Evolutionary conservation across 495 filamentous ascomycete species (phyloP), one percentile per base, ranked within the genome.

Genomic region (Penicillium egyptiacum): DNA sequence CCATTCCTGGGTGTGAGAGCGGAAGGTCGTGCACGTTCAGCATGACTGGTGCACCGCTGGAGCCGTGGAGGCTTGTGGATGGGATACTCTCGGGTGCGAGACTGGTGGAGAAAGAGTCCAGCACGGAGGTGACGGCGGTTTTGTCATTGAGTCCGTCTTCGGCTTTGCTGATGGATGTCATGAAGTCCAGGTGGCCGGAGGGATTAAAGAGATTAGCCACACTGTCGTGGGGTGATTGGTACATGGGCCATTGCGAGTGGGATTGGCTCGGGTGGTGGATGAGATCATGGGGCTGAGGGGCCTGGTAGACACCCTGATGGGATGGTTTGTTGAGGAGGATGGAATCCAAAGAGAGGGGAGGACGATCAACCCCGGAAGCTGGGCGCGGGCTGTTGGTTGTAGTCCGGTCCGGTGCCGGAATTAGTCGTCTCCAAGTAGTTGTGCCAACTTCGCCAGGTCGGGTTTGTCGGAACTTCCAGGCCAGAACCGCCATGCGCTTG

Each of bases 391-490:
- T 79, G 45, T 71, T 75, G 42, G 75, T 70, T 10, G 66, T 55
- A 31, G 58, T 72, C 10, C 74, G 73, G 22, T 73, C 70, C 0
- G 77, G 69, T 0, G 77, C 75, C 16, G 77, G 70, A 20, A 76
- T 68, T n/a, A 84, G 61, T 30, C 68, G 70, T 55, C 76, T 69
- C 81, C 81, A 84, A n/a, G 73, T 79, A 4, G 80, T 82, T 4
- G 75, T 81, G 35, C 78, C 79, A 31, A 74, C 74, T 51, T 81
- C 71, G 8, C 68, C 67, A 16, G 65, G 65, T 5, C 68, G 65
- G 12, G 77, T 77, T 54, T 79, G 73, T 9, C 73, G 75, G 61
- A 83, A 83, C 46, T 77, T 81, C 81, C 81, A 84, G 11, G 81
- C 67, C 11, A 84, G 56, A 45, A 83, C 70, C 4, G 80, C 79